Percentiles rank a stretch among this genome's conserved stretches.
These are phyloP conservation scores for Cornus suecica DNA, from an alignment of 148 eudicot genomes.

Conservation along the genomic window DNA sequence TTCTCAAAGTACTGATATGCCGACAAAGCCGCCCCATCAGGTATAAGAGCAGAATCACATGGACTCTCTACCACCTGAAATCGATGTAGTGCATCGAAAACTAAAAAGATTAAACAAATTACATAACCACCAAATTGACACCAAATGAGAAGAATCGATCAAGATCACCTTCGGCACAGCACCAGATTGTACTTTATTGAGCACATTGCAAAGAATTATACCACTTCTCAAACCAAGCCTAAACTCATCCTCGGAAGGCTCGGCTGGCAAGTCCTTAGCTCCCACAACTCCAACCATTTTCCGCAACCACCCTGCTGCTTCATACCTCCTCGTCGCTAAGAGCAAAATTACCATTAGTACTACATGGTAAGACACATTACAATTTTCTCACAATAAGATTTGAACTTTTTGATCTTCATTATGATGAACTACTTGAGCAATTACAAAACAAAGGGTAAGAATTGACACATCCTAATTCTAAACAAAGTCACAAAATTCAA, in stretches of 20 bases:
- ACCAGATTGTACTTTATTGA: slow-evolving; percentile 90
- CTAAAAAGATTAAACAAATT: neutral
- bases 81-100: slow-evolving; percentile 3
- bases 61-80: slow-evolving; percentile 82
- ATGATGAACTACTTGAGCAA: neutral
- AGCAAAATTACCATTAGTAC: neutral
- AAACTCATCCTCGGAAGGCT: slow-evolving; percentile 91
- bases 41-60: slow-evolving; percentile 60
- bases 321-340: slow-evolving; percentile 71
- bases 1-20: slow-evolving; percentile 96
- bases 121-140: neutral
- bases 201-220: slow-evolving; percentile 75
- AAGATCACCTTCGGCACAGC: slow-evolving; percentile 72
- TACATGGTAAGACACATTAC: neutral
- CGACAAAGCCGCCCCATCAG: slow-evolving; percentile 97
- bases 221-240: slow-evolving; percentile 87
- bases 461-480: neutral
- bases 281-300: slow-evolving; percentile 89
- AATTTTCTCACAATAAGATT: neutral
- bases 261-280: slow-evolving; percentile 83
- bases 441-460: neutral
- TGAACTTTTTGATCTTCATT: neutral
- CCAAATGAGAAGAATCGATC: neutral
- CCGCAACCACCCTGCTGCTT: slow-evolving; percentile 87
- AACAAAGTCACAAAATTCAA: neutral